A percentile compares a stretch with the other conserved stretches of the same genome.
Conservation (phyloP, 176 grass and related monocot genomes). For the Echinochloa phyllopogon region DNA sequence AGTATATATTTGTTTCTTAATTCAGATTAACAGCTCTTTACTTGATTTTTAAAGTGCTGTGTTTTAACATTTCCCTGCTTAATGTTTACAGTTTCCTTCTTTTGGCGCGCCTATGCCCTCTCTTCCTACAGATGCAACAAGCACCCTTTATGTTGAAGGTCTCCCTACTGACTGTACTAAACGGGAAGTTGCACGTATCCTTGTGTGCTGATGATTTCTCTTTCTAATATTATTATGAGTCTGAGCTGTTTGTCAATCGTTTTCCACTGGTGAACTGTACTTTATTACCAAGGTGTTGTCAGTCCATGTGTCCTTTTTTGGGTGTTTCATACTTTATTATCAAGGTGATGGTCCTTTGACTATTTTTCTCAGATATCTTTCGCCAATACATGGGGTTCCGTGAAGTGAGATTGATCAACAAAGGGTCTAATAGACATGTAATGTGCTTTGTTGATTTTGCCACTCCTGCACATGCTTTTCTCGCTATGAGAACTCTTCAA, state of each 20-base stretch:
- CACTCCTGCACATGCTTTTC: constrained; percentile 56
- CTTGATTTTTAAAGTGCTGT: not conserved
- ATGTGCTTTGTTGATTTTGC: constrained; percentile 77
- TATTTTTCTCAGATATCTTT: constrained; percentile 71
- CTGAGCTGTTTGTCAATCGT: not conserved
- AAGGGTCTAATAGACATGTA: constrained; percentile 48
- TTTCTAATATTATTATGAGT: not conserved
- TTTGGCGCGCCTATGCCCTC: constrained; percentile 39
- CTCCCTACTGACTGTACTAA: constrained; percentile 60
- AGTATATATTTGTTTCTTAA: not conserved
- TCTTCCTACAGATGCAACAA: constrained; percentile 64
- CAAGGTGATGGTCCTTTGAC: constrained; percentile 43
- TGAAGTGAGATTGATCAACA: constrained; percentile 68
- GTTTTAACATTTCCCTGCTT: not conserved
- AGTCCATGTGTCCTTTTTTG: not conserved
- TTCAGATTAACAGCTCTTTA: not conserved
- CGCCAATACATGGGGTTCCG: constrained; percentile 68
- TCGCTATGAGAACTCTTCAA: constrained; percentile 63
- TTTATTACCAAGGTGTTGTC: not conserved
- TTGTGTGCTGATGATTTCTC: constrained; percentile 30
- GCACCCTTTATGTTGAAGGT: constrained; percentile 70
- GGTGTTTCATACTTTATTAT: constrained; percentile 9
- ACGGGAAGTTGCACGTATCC: constrained; percentile 83
- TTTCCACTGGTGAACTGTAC: not conserved
- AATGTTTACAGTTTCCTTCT: constrained; percentile 47